A percentile compares a stretch with the other conserved stretches of the same genome.
These are phyloP conservation scores for Holtermanniella nyarrowii DNA, from an alignment of 768 basidiomycete species.

Conservation along the genomic window DNA sequence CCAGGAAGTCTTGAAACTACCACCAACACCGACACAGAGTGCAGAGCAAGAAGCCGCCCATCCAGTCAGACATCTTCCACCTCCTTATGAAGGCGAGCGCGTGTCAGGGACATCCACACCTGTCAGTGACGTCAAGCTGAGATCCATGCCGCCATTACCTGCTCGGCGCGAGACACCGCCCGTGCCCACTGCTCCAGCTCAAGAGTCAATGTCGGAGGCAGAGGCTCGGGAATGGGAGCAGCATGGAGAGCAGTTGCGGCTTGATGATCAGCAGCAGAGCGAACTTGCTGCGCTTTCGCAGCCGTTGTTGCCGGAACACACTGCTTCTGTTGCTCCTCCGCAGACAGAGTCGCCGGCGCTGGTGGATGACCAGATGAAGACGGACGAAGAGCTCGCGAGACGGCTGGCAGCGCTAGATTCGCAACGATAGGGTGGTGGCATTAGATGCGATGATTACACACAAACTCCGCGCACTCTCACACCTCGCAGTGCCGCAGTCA, in stretches of 20 bases:
- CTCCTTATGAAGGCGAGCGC: neutral
- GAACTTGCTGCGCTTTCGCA: too few relatives aligned
- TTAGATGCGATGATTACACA: too few relatives aligned
- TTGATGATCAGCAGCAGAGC: neutral
- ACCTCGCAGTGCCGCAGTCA: too few relatives aligned
- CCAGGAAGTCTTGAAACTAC: slow-evolving; percentile 33
- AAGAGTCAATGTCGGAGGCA: slow-evolving; percentile 17
- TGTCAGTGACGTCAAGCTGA: neutral
- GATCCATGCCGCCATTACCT: neutral
- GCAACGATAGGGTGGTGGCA: too few relatives aligned
- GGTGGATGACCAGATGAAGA: neutral
- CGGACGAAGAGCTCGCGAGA: neutral
- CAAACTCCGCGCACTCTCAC: too few relatives aligned
- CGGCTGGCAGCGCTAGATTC: too few relatives aligned
- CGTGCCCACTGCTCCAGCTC: slow-evolving; percentile 3
- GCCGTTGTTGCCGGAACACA: too few relatives aligned
- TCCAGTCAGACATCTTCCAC: slow-evolving; percentile 1
- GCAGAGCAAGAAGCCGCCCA: slow-evolving; percentile 20
- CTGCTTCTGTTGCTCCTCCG: too few relatives aligned
- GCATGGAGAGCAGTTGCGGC: neutral
- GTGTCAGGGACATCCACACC: neutral
- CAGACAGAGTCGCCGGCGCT: too few relatives aligned
- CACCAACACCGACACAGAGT: slow-evolving; percentile 30
- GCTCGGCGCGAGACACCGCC: too few relatives aligned
- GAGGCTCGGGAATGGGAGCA: slow-evolving; percentile 30